Evolutionary conservation across 768 basidiomycete species (phyloP).

Genomic region (Kwoniella sp.): DNA sequence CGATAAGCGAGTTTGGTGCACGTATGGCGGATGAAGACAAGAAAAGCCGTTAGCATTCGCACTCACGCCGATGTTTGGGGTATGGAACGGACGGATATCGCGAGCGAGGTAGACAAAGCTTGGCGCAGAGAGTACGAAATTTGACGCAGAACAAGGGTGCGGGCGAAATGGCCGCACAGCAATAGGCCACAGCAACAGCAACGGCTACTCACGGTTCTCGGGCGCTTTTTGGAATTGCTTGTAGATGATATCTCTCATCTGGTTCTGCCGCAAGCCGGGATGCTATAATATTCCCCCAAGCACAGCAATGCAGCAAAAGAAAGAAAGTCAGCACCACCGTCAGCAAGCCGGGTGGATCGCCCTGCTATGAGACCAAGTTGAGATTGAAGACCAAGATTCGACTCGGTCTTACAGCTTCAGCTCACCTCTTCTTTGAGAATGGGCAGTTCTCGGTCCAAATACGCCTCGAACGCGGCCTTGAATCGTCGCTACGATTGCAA

Average conservation of each 20-base stretch:
- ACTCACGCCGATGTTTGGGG: background rate
- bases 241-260: slow-evolving; percentile 88
- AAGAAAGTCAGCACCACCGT: background rate
- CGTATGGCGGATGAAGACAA: background rate
- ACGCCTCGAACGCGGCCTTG: slow-evolving; percentile 91
- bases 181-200: background rate
- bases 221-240: slow-evolving; percentile 97
- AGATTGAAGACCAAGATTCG: background rate
- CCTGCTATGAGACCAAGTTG: background rate
- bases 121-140: too few species aligned
- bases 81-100: too few species aligned
- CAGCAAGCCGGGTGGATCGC: background rate
- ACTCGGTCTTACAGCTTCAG: slow-evolving; percentile 9
- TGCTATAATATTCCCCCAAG: too few species aligned
- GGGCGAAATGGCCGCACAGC: background rate
- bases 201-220: slow-evolving; percentile 77
- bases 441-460: slow-evolving; percentile 82
- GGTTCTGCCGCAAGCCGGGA: slow-evolving; percentile 85
- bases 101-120: too few species aligned
- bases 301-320: too few species aligned
- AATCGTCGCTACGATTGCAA: slow-evolving; percentile 70
- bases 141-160: background rate
- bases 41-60: too few species aligned
- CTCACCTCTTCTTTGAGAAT: slow-evolving; percentile 72
- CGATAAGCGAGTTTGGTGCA: background rate